Conservation (phyloP, 2,329 filamentous ascomycete genomes). For the Exophiala phaeomuriformis region DNA sequence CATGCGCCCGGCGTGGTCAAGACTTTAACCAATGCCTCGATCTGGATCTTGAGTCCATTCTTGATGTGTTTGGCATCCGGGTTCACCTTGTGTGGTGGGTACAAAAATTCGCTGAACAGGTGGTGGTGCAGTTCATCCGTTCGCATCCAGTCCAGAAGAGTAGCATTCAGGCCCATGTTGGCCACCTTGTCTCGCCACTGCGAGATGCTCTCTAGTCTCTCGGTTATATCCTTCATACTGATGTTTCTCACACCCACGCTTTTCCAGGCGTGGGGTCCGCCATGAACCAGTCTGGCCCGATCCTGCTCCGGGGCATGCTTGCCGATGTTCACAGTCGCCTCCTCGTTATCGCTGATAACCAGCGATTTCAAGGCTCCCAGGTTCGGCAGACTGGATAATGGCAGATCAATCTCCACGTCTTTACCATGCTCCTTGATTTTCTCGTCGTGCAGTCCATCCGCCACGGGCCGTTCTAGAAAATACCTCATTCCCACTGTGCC, state of each 20-base stretch:
- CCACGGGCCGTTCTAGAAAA: constrained; percentile 42
- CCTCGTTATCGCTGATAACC: constrained; percentile 28
- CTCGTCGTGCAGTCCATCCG: constrained; percentile 30
- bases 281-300: constrained; percentile 33
- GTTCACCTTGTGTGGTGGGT: constrained; percentile 31
- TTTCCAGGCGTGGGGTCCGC: constrained; percentile 37
- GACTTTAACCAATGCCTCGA: constrained; percentile 39
- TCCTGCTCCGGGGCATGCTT: constrained; percentile 33
- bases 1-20: constrained; percentile 40
- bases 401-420: constrained; percentile 18
- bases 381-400: constrained; percentile 27
- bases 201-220: constrained; percentile 33
- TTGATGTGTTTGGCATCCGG: constrained; percentile 14
- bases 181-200: constrained; percentile 33
- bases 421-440: constrained; percentile 25
- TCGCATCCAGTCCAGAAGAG: constrained; percentile 34
- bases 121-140: constrained; percentile 30
- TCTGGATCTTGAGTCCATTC: constrained; percentile 39
- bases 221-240: constrained; percentile 30
- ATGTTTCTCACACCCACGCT: constrained; percentile 37
- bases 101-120: constrained; percentile 36
- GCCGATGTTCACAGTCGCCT: constrained; percentile 34
- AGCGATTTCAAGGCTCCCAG: constrained; percentile 33
- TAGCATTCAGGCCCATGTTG: constrained; percentile 29
- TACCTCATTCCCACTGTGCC: constrained; percentile 43